phyloP scores from a whole-genome alignment of 768 basidiomycete species.

The Boletellus ananas region DNA sequence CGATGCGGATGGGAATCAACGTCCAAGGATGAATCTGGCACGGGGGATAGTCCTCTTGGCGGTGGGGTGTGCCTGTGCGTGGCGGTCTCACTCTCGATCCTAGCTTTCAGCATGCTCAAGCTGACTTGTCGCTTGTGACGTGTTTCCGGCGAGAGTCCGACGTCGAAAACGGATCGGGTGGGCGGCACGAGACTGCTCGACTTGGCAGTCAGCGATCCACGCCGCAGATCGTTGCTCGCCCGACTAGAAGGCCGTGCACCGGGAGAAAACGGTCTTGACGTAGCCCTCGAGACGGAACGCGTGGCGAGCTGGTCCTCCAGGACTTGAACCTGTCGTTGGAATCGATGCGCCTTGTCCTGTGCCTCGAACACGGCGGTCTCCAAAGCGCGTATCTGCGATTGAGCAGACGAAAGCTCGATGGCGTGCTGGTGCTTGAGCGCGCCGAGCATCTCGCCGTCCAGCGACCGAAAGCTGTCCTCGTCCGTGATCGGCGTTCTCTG shows the following conservation, averaged over 20 bases:
- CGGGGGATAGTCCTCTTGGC: slow-evolving; percentile 55
- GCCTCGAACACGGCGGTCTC: slow-evolving; percentile 72
- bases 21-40: slow-evolving; percentile 31
- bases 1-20: slow-evolving; percentile 31
- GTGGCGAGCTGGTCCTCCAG: slow-evolving; percentile 64
- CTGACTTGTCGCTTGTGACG: slow-evolving; percentile 80
- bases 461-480: slow-evolving; percentile 42
- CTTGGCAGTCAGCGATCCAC: slow-evolving; percentile 33
- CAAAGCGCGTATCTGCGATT: slow-evolving; percentile 73
- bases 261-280: slow-evolving; percentile 47
- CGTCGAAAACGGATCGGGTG: slow-evolving; percentile 62
- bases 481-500: slow-evolving; percentile 39
- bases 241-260: slow-evolving; percentile 42
- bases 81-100: slow-evolving; percentile 78
- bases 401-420: slow-evolving; percentile 76
- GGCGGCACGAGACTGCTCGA: slow-evolving; percentile 33
- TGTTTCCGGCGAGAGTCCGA: slow-evolving; percentile 68
- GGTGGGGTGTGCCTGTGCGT: slow-evolving; percentile 43
- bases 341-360: slow-evolving; percentile 59
- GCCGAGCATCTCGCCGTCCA: slow-evolving; percentile 72
- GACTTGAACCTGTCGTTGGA: slow-evolving; percentile 62
- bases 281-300: slow-evolving; percentile 41
- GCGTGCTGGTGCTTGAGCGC: slow-evolving; percentile 69
- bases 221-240: slow-evolving; percentile 37
- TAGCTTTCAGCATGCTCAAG: slow-evolving; percentile 85